Evolutionary conservation across 192 early-diverging fungal species (phyloP).

Genomic region (Coemansia sp.): DNA sequence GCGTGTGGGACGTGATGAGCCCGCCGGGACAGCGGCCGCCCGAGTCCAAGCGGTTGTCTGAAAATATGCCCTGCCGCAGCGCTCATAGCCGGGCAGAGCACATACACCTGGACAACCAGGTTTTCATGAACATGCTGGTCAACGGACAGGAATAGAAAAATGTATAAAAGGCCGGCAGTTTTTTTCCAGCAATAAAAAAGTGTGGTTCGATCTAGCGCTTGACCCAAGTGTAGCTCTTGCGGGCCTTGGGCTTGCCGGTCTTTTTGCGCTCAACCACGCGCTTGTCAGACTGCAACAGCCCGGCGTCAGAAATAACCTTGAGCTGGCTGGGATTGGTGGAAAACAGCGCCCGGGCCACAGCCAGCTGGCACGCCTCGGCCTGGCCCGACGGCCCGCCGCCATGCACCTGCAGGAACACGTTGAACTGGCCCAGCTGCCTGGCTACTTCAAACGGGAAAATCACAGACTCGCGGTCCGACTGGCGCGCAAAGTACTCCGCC

Average conservation of each 20-base stretch:
- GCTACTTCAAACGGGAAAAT: slow-evolving; percentile 70
- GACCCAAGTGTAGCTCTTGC: slow-evolving; percentile 84
- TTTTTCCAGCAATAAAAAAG: neutral
- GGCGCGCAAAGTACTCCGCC: slow-evolving; percentile 68
- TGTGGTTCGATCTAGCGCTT: slow-evolving; percentile 50
- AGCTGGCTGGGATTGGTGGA: slow-evolving; percentile 62
- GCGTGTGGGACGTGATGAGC: slow-evolving; percentile 24
- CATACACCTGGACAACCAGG: slow-evolving; percentile 41
- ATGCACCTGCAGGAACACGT: slow-evolving; percentile 75
- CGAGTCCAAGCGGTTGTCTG: slow-evolving; percentile 16
- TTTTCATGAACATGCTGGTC: slow-evolving; percentile 38
- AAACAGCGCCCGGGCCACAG: slow-evolving; percentile 66
- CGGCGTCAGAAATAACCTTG: slow-evolving; percentile 55
- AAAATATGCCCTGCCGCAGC: slow-evolving; percentile 41
- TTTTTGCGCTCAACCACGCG: slow-evolving; percentile 93
- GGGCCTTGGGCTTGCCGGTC: slow-evolving; percentile 90
- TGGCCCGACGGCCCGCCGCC: slow-evolving; percentile 85
- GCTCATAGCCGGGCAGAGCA: slow-evolving; percentile 27
- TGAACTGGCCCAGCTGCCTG: slow-evolving; percentile 67
- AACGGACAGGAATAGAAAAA: neutral
- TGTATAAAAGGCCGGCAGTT: neutral
- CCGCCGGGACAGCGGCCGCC: slow-evolving; percentile 12
- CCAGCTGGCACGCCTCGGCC: slow-evolving; percentile 80
- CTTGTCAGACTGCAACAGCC: slow-evolving; percentile 59
- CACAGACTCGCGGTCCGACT: slow-evolving; percentile 63